Percentiles rank a stretch among this genome's conserved stretches.
These are phyloP conservation scores for Dactylellina leptospora DNA, from an alignment of 2,329 filamentous ascomycete genomes.

Conservation along the genomic window DNA sequence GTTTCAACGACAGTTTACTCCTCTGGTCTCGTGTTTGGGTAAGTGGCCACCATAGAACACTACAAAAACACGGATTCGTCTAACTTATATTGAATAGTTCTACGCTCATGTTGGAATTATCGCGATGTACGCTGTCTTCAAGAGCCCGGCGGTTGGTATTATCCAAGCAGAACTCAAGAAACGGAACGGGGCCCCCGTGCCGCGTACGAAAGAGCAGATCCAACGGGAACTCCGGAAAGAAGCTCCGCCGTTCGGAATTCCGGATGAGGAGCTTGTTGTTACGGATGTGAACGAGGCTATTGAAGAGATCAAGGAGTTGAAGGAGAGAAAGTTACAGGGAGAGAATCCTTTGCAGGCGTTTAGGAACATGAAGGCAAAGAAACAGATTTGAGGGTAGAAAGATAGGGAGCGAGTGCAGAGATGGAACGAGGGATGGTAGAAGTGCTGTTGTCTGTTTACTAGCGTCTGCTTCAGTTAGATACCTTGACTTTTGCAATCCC, in stretches of 20 bases:
- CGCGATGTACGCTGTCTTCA: constrained; percentile 76
- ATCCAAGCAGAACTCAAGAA: constrained; percentile 36
- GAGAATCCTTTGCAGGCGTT: constrained; percentile 31
- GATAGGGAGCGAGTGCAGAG: background rate
- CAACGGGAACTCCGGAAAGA: constrained; percentile 32
- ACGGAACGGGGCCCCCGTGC: background rate
- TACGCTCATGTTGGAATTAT: constrained; percentile 77
- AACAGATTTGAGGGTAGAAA: background rate
- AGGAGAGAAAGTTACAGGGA: constrained; percentile 25
- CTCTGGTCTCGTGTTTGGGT: constrained; percentile 77
- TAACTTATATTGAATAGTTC: constrained; percentile 70
- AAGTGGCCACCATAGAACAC: background rate
- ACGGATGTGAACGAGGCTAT: constrained; percentile 52
- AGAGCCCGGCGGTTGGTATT: constrained; percentile 74
- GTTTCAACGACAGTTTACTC: constrained; percentile 73
- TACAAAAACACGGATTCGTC: background rate
- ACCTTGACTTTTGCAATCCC: constrained; percentile 4
- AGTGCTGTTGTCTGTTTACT: constrained; percentile 23
- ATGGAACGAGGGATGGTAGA: background rate
- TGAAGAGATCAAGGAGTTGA: constrained; percentile 51
- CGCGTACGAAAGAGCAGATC: constrained; percentile 26
- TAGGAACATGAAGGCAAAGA: constrained; percentile 35
- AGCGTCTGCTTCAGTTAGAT: constrained; percentile 27
- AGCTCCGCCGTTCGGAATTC: constrained; percentile 58
- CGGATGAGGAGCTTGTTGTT: constrained; percentile 53